Base-by-base conservation (phyloP, 768 basidiomycete genomes). In the Psilocybe tampanensis region DNA sequence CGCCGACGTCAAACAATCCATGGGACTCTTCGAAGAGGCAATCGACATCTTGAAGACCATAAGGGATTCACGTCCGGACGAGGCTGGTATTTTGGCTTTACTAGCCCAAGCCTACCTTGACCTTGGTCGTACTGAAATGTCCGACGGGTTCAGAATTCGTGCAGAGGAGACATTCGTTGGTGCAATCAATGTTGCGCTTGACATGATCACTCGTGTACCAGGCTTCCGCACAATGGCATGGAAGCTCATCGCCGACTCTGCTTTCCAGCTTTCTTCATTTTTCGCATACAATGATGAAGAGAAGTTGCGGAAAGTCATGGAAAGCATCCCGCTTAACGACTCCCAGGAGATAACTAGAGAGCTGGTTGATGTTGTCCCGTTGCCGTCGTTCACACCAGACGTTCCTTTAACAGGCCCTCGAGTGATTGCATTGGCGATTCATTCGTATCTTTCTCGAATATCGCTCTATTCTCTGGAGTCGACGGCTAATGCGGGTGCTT, bases 181-280 rank as follows among this genome's bases (percentile, higher is more conserved):
- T n/a, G 77, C 85, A n/a, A 77, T 93, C 43, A 64, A 67, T 5
- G 75, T 81, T 13, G 78, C 85, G 17, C 64, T 88, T 49, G 66
- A 69, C 39, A 70, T 77, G 19, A 74, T 90, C 50, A 72, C 79
- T 42, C 73, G 75, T 17, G 80, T 80, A 42, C 69, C 84, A 8
- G 88, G 89, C 1, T 89, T 90, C 68, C 83, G 90, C 17, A 75
- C 81, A 4, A 76, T 92, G 2, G 82, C 82, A 3, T 98, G 95
- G 96, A 98, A 98, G 69, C 74, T 80, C 7, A 77, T 87, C 11
- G 91, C 85, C 0, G 95, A 99, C 68, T 85, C 89, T 2, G 70
- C 91, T 3, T 85, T 86, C 63, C 79, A 83, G 47, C 73, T 98
- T 12, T 88, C 89, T 3, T 72, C 70, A 24, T 75, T 78, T 44